Conservation (phyloP, 495 filamentous ascomycete species). For the Diplogelasinospora grovesii region DNA sequence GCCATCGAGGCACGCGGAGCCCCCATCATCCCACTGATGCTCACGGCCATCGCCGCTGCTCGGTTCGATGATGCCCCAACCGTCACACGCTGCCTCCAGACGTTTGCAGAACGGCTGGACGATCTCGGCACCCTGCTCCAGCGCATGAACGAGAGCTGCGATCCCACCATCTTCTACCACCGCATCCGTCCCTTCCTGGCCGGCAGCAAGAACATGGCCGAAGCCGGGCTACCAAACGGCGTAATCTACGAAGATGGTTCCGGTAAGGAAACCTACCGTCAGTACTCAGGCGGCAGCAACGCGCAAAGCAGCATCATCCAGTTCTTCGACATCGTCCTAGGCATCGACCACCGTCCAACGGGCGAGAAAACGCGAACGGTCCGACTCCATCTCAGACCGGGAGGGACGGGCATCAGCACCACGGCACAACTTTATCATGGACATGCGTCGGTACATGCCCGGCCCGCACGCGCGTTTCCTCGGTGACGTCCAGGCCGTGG, state of each 20-base stretch:
- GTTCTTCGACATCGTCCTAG: constrained; percentile 88
- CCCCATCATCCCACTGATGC: constrained; percentile 78
- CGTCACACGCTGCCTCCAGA: constrained; percentile 66
- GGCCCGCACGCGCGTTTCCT: constrained; percentile 85
- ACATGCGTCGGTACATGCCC: constrained; percentile 97
- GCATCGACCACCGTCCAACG: constrained; percentile 87
- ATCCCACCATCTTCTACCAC: constrained; percentile 90
- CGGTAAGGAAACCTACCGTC: constrained; percentile 59
- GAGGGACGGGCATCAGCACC: constrained; percentile 50
- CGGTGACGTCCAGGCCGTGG: constrained; percentile 65
- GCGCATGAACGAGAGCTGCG: constrained; percentile 88
- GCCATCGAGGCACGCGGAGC: constrained; percentile 91
- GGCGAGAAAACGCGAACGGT: constrained; percentile 55
- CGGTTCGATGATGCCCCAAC: constrained; percentile 57
- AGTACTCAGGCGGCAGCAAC: constrained; percentile 90
- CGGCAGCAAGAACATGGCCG: constrained; percentile 93
- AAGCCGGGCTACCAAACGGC: constrained; percentile 81
- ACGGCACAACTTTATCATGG: constrained; percentile 83
- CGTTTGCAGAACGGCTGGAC: constrained; percentile 78
- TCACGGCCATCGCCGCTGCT: constrained; percentile 77
- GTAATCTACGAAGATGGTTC: constrained; percentile 82
- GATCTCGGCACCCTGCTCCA: constrained; percentile 69
- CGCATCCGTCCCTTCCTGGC: constrained; percentile 89
- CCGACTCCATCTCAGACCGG: constrained; percentile 36
- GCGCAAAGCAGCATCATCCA: constrained; percentile 94